Conservation (phyloP, 257 asterid genomes). For the Solanum dulcamara region DNA sequence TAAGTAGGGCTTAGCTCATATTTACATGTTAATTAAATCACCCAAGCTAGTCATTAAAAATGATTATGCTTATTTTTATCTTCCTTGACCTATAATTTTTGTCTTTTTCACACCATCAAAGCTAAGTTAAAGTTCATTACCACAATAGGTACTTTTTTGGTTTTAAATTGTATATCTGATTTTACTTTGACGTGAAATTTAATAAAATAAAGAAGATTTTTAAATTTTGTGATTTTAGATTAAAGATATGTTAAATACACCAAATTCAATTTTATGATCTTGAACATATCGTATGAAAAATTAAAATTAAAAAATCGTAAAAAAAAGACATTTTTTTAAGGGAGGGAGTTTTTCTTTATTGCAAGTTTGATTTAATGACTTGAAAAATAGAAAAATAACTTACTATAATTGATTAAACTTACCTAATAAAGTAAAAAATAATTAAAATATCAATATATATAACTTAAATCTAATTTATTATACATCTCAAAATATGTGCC, state of each 20-base stretch:
- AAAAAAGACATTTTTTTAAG: too few species aligned
- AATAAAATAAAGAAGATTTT: too few species aligned
- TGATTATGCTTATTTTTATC: neutral
- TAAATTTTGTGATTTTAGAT: too few species aligned
- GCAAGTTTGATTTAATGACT: neutral
- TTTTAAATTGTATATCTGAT: too few species aligned
- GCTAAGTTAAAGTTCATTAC: neutral
- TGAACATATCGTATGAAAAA: too few species aligned
- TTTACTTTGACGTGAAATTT: too few species aligned
- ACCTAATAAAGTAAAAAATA: neutral
- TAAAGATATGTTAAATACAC: too few species aligned
- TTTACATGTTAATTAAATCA: neutral
- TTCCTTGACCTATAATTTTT: neutral
- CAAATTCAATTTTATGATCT: too few species aligned
- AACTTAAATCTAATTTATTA: neutral
- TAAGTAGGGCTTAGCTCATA: neutral
- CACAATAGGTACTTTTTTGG: neutral
- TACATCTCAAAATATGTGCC: neutral
- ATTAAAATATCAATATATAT: fast-evolving
- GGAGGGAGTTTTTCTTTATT: neutral
- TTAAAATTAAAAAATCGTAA: too few species aligned
- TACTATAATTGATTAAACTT: neutral
- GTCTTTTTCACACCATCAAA: neutral
- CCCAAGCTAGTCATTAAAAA: neutral
- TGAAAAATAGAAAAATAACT: neutral